Conservation (phyloP, 2,329 filamentous ascomycete genomes). For the Rhynchosporium secalis region DNA sequence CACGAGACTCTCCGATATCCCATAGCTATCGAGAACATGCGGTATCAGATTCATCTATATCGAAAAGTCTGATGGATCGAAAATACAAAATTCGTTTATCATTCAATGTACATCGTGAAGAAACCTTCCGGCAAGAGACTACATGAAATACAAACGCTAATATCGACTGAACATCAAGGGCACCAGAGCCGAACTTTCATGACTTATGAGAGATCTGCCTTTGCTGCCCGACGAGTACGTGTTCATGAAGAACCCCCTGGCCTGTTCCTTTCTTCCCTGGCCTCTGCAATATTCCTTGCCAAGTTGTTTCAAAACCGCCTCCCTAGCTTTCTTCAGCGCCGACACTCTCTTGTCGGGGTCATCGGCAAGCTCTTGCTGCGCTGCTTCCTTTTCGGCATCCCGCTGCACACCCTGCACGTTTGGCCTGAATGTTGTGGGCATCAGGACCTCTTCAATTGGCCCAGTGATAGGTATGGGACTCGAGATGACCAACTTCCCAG, state of each 20-base stretch:
- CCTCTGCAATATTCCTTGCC: constrained; percentile 50
- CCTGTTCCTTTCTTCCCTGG: constrained; percentile 32
- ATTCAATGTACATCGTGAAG: constrained; percentile 26
- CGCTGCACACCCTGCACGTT: constrained; percentile 59
- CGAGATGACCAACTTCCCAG: constrained; percentile 28
- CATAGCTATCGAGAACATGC: constrained; percentile 89
- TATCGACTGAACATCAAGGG: constrained; percentile 59
- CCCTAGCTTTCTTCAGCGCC: constrained; percentile 59
- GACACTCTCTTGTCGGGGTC: constrained; percentile 55
- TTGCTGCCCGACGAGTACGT: constrained; percentile 32
- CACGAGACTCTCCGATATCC: constrained; percentile 69
- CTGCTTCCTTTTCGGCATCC: constrained; percentile 56
- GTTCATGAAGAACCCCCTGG: constrained; percentile 33
- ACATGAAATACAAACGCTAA: constrained; percentile 21
- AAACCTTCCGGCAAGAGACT: constrained; percentile 11
- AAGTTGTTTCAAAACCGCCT: constrained; percentile 60
- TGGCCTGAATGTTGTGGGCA: constrained; percentile 55
- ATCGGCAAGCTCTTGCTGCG: constrained; percentile 56
- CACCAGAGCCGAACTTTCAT: constrained; percentile 57
- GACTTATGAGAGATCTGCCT: constrained; percentile 28
- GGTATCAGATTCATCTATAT: constrained; percentile 90
- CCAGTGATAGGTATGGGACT: constrained; percentile 32
- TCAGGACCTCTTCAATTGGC: constrained; percentile 45
- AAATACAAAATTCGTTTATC: constrained; percentile 30
- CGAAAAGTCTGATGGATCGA: constrained; percentile 40